Base-by-base conservation (phyloP, 345 rosid genomes). In the Bruguiera sexangula region DNA sequence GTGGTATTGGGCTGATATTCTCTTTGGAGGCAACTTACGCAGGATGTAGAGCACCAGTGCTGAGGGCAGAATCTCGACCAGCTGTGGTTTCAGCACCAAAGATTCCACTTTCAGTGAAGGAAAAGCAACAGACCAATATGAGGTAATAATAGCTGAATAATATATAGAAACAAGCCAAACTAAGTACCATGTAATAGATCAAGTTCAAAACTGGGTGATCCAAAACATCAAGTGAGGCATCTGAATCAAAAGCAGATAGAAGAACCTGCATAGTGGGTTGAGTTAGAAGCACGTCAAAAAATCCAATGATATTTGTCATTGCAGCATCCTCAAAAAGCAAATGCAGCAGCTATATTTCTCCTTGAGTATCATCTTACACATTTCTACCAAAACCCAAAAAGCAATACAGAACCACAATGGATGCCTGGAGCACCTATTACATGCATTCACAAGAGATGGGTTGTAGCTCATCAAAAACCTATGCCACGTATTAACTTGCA, bases 21-120 rank as follows among this genome's bases (percentile, higher is more conserved):
- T 84, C 87, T 90, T 96, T 27, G 98, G 96, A 60, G 97, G 97
- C 88, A 92, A 69, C 87, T 92, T 90, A 4, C 98, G 96, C 62
- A 96, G 79, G 75, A 96, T 92, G 78, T 79, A 92, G 58, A 96
- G 90, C 70, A 92, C 98, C 19, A 96, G 80, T 43, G 99, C 95
- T 2, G 99, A 92, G 67, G 99, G 99, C 62, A 92, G 87, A 69
- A 96, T 90, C 91, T 96, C 99, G 16, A 86, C 97, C 48, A 96
- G 78, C 98, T 96, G 92, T 53, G 21, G 58, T 83, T 78, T 64
- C 60, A 66, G 65, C 54, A 65, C 50, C 27, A 69, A 5, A 31
- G 68, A 50, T 34, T 37, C 8, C 37, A 65, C 13, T 31, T 15
- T 65, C 24, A 75, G 68, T 53, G 51, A 31, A 65, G 21, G 8